Conservation (phyloP, 345 rosid genomes). For the Stellera chamaejasme region DNA sequence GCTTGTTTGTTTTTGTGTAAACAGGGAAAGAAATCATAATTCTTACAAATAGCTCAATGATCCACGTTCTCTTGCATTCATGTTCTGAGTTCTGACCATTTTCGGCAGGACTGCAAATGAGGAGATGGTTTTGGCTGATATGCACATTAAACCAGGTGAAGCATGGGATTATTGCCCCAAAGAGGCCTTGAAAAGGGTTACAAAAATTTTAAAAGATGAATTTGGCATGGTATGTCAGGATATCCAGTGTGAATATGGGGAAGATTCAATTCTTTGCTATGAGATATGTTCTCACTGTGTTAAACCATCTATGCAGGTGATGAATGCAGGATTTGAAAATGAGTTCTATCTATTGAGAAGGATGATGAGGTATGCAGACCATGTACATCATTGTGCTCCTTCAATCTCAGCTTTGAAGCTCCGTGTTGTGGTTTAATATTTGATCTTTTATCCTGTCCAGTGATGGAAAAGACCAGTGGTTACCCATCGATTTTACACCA, state of each 20-base stretch:
- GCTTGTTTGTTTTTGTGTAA: too few relatives aligned
- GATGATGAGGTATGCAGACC: constrained; percentile 33
- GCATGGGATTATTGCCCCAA: constrained; percentile 98
- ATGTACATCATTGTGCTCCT: constrained; percentile 2
- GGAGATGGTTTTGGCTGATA: constrained; percentile 94
- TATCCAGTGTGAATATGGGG: not conserved
- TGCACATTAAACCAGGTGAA: constrained; percentile 74
- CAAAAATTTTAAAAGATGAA: constrained; percentile 68
- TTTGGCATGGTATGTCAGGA: constrained; percentile 59
- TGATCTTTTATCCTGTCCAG: constrained; percentile 24
- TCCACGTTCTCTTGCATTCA: too few relatives aligned
- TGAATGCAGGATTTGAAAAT: constrained; percentile 98
- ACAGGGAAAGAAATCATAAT: too few relatives aligned
- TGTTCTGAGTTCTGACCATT: constrained; percentile 2
- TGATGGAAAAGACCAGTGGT: constrained; percentile 80
- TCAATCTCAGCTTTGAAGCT: not conserved
- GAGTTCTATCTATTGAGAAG: constrained; percentile 84
- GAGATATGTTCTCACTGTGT: constrained; percentile 9
- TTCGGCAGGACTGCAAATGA: constrained; percentile 53
- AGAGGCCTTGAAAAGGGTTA: constrained; percentile 62
- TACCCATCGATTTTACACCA: constrained; percentile 61
- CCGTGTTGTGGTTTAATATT: constrained; percentile 1
- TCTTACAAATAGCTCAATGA: too few relatives aligned
- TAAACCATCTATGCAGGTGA: constrained; percentile 31
- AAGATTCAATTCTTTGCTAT: not conserved